Evolutionary conservation across 176 grass and related monocot species (phyloP).

Genomic region (Triticum urartu): DNA sequence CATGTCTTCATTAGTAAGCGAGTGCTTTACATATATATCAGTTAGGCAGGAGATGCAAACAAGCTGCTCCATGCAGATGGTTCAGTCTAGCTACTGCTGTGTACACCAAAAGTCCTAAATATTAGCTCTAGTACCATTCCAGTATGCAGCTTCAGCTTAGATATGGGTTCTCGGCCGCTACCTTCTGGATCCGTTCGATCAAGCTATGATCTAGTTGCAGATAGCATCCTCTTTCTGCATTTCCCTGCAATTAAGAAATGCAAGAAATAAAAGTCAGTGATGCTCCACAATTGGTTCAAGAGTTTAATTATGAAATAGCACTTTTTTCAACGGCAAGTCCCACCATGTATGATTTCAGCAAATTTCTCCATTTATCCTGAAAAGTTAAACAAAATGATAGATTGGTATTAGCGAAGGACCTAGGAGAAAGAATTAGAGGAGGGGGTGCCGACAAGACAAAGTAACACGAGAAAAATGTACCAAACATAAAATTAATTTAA

Average conservation of each 20-base stretch:
- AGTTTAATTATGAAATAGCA: background rate
- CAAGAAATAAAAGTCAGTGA: background rate
- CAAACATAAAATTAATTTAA: background rate
- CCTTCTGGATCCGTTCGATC: background rate
- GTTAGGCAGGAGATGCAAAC: background rate
- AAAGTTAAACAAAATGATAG: background rate
- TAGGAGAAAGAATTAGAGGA: background rate
- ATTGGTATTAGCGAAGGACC: background rate
- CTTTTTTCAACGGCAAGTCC: background rate
- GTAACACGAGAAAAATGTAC: background rate
- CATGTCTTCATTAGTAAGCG: background rate
- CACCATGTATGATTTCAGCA: background rate
- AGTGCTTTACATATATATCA: background rate
- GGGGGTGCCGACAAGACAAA: background rate
- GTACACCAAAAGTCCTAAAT: background rate
- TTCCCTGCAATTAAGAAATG: background rate
- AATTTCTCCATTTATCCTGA: background rate
- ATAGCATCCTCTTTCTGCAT: background rate
- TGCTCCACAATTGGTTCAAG: background rate
- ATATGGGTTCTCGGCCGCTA: too few relatives aligned
- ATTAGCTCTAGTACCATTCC: too few relatives aligned
- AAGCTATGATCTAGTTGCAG: background rate
- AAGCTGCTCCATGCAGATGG: background rate
- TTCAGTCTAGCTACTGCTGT: background rate
- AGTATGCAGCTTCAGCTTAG: too few relatives aligned